These are phyloP conservation scores for Mucor piriformis DNA, from an alignment of 371 early-diverging fungal species.

Conservation along the genomic window DNA sequence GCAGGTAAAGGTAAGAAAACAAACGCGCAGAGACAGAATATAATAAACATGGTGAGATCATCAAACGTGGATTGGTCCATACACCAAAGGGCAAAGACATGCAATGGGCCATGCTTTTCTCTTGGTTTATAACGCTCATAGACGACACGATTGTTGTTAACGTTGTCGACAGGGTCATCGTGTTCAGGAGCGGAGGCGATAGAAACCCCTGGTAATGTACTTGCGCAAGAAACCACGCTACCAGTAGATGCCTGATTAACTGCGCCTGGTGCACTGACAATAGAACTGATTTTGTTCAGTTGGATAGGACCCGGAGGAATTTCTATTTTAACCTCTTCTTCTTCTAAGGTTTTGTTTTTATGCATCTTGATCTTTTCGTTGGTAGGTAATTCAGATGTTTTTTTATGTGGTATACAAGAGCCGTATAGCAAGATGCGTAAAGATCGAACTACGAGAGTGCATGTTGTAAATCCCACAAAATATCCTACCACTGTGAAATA, in stretches of 20 bases:
- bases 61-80: conserved; percentile 27
- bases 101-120: conserved; percentile 21
- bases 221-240: conserved; percentile 2
- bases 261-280: background rate
- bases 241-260: background rate
- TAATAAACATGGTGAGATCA: conserved; percentile 16
- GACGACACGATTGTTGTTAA: background rate
- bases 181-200: background rate
- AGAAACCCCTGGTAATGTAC: background rate
- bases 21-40: conserved; percentile 24
- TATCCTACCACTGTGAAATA: conserved; percentile 25
- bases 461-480: conserved; percentile 8
- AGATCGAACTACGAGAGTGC: conserved; percentile 22
- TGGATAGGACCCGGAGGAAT: background rate
- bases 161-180: background rate
- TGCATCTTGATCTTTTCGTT: conserved; percentile 1
- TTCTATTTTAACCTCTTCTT: conserved; percentile 11
- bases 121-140: background rate
- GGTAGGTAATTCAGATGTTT: background rate
- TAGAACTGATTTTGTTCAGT: background rate
- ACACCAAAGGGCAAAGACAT: conserved; percentile 21
- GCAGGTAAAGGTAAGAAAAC: conserved; percentile 29
- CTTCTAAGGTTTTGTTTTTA: conserved; percentile 2
- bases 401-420: background rate
- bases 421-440: conserved; percentile 1